Base-by-base conservation (phyloP, 2,329 filamentous ascomycete species). In the Boeremia exigua region DNA sequence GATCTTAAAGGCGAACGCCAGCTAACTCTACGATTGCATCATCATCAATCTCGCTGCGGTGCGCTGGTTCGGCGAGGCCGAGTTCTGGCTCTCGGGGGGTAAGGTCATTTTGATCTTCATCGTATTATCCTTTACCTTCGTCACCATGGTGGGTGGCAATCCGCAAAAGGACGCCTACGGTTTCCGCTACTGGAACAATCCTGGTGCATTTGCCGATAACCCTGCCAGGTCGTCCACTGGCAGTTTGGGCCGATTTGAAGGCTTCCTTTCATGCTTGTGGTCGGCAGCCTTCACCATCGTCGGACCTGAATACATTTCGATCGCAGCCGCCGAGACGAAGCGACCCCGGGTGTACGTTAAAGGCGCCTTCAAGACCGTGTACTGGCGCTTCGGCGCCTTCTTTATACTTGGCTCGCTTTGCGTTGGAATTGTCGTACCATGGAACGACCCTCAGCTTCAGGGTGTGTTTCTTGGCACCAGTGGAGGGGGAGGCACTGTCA, bases 341-440 rank as follows among this genome's bases (percentile, higher is more conserved):
- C n/a, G 91, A 92, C 68, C 90, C 90, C 3, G 84, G 88, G 54
- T 91, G 95, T 71, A 90, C 89, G 1, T 81, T 97, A 0, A 92
- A 87, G 0, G 93, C 93, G 11, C 87, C n/a, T n/a, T 96, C 68
- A 96, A 96, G 78, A 92, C 96, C 74, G 92, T 96, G 19, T 96
- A 96, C 76, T 80, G 78, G 78, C 76, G 78, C 36, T 78, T 80
- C 36, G 29, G 71, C 19, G 48, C 72, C 23, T 80, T 80, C 67
- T 80, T 79, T 59, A 67, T 80, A 38, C 60, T 79, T n/a, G n/a
- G n/a, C n/a, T n/a, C n/a, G n/a, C n/a, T n/a, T n/a, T n/a, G n/a
- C n/a, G n/a, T n/a, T n/a, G n/a, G n/a, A n/a, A n/a, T n/a, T n/a
- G n/a, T n/a, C n/a, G n/a, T n/a, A n/a, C n/a, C n/a, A n/a, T n/a